A percentile compares a stretch with the other conserved stretches of the same genome.
Evolutionary conservation across 2,329 filamentous ascomycete species (phyloP).

Genomic region (Cyanodermella asteris): DNA sequence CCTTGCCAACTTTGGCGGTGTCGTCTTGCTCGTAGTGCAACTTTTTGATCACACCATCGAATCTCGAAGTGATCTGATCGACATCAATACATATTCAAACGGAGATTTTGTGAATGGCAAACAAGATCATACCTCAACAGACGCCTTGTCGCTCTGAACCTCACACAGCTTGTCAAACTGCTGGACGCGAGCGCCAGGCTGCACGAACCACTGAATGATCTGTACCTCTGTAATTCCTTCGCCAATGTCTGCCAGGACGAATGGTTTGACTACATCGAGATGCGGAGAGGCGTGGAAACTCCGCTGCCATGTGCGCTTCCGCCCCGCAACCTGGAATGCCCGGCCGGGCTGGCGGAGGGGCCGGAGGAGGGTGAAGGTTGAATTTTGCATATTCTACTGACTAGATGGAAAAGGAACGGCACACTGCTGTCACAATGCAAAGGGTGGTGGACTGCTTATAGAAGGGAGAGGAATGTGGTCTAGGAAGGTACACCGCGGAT

Average conservation of each 20-base stretch:
- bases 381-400: too few species aligned
- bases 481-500: too few species aligned
- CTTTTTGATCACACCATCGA: conserved; percentile 88
- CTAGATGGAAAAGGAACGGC: too few species aligned
- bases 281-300: conserved; percentile 15
- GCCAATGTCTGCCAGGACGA: conserved; percentile 65
- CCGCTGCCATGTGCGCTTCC: too few species aligned
- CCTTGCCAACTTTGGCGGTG: conserved; percentile 77
- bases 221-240: conserved; percentile 96
- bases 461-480: too few species aligned
- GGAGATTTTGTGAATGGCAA: neutral
- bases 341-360: too few species aligned
- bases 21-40: conserved; percentile 89
- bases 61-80: conserved; percentile 86
- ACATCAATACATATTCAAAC: conserved; percentile 5
- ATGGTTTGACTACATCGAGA: conserved; percentile 44
- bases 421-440: too few species aligned
- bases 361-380: too few species aligned
- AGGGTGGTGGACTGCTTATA: too few species aligned
- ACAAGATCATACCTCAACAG: conserved; percentile 27
- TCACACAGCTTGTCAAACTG: conserved; percentile 97
- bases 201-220: conserved; percentile 98
- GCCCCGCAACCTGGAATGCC: too few species aligned
- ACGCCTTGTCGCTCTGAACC: conserved; percentile 92
- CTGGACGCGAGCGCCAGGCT: conserved; percentile 84